A percentile compares a stretch with the other conserved stretches of the same genome.
These are phyloP conservation scores for Diaporthe caulivora DNA, from an alignment of 2,329 filamentous ascomycete species.

Conservation along the genomic window DNA sequence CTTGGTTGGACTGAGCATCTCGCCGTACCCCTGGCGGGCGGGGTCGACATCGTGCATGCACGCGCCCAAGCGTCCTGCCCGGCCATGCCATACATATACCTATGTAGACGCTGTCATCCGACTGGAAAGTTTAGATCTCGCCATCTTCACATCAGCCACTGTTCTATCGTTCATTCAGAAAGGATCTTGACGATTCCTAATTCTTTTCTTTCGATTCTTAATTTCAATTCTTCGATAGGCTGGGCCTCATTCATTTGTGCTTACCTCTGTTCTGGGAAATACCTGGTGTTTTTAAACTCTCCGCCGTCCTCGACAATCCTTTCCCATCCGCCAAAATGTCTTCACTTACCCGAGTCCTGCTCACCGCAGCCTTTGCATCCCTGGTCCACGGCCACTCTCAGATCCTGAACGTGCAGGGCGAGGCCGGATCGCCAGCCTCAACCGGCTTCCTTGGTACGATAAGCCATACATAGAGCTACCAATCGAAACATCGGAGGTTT, in stretches of 20 bases:
- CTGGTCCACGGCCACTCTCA: slow-evolving; percentile 59
- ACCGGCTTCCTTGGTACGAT: slow-evolving; percentile 62
- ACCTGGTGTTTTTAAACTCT: slow-evolving; percentile 41
- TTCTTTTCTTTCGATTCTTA: slow-evolving; percentile 37
- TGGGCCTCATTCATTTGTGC: slow-evolving; percentile 41
- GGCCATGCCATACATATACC: slow-evolving; percentile 33
- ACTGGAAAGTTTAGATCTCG: slow-evolving; percentile 16
- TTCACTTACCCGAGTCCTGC: slow-evolving; percentile 50
- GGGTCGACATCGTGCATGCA: neutral
- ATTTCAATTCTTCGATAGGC: slow-evolving; percentile 37
- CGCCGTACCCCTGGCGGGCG: neutral
- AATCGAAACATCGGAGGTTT: neutral
- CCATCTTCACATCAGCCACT: slow-evolving; percentile 34
- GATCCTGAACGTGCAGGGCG: slow-evolving; percentile 60
- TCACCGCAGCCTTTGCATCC: slow-evolving; percentile 50
- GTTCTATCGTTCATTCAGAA: slow-evolving; percentile 35
- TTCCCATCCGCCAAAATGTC: slow-evolving; percentile 50
- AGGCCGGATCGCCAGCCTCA: slow-evolving; percentile 58
- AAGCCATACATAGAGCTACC: neutral
- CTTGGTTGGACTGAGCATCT: slow-evolving; percentile 28
- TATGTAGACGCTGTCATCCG: slow-evolving; percentile 25
- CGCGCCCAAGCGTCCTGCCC: slow-evolving; percentile 17
- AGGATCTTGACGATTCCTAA: slow-evolving; percentile 38
- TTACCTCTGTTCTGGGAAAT: slow-evolving; percentile 30
- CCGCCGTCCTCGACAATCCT: slow-evolving; percentile 45